Evolutionary conservation across 2,329 filamentous ascomycete species (phyloP).

Genomic region (Alternaria angustiovoidea): DNA sequence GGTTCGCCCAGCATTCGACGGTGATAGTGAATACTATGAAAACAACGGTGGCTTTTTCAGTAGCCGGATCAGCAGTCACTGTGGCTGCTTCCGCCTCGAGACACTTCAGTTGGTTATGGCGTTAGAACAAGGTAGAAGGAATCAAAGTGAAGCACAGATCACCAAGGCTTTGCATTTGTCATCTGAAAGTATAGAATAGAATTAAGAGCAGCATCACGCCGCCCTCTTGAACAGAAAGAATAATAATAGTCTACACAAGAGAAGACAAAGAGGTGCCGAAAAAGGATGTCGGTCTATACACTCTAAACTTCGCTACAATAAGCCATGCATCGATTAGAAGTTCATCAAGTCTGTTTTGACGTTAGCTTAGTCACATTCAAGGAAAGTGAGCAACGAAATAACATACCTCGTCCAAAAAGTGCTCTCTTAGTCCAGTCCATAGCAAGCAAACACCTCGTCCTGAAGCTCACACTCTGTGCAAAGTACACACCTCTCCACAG

Average conservation of each 20-base stretch:
- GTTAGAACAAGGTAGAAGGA: neutral
- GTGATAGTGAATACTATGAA: no score
- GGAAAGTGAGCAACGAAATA: neutral
- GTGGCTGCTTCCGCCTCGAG: no score
- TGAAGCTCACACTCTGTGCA: slow-evolving; percentile 92
- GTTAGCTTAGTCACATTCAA: slow-evolving; percentile 6
- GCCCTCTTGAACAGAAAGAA: neutral
- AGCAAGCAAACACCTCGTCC: slow-evolving; percentile 85
- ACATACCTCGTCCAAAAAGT: slow-evolving; percentile 91
- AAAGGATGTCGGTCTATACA: neutral
- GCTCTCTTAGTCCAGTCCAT: slow-evolving; percentile 99
- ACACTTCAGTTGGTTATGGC: neutral
- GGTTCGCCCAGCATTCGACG: no score
- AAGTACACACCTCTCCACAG: slow-evolving; percentile 97
- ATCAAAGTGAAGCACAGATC: neutral
- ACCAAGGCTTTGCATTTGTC: neutral
- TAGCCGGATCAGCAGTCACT: no score
- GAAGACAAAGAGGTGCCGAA: neutral
- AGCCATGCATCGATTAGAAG: slow-evolving; percentile 18
- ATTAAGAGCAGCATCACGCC: neutral
- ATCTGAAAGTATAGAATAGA: neutral
- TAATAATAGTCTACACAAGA: neutral
- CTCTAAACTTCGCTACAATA: neutral
- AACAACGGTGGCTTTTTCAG: no score
- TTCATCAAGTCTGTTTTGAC: slow-evolving; percentile 29